Conservation (phyloP, 2,329 filamentous ascomycete species). For the Aspergillus sp. region DNA sequence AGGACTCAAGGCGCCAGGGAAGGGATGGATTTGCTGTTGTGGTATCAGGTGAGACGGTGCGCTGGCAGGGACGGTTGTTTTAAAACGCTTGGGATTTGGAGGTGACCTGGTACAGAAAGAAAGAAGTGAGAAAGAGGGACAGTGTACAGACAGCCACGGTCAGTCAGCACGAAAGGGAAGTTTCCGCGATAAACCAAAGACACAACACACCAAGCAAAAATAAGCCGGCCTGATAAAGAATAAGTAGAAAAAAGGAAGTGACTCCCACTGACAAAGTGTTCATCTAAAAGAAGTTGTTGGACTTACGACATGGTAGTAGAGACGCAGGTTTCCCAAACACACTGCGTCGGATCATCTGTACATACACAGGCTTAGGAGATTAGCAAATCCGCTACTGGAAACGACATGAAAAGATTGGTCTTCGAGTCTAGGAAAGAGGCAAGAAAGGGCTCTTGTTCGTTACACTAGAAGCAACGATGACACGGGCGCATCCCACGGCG, state of each 20-base stretch:
- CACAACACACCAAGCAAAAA: neutral
- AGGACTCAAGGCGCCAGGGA: slow-evolving; percentile 23
- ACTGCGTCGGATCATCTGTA: slow-evolving; percentile 33
- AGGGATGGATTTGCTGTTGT: slow-evolving; percentile 33
- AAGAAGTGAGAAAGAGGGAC: slow-evolving; percentile 5
- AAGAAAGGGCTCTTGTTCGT: slow-evolving; percentile 14
- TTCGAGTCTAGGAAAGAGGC: slow-evolving; percentile 23
- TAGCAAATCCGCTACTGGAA: slow-evolving; percentile 29
- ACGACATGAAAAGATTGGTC: slow-evolving; percentile 19
- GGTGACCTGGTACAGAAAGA: slow-evolving; percentile 25
- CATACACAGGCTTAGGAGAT: slow-evolving; percentile 30
- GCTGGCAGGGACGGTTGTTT: slow-evolving; percentile 31
- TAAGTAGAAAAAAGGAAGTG: neutral
- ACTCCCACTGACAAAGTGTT: neutral
- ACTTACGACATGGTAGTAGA: slow-evolving; percentile 38
- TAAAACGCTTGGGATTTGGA: slow-evolving; percentile 37
- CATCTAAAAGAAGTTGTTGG: slow-evolving; percentile 12
- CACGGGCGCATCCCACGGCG: slow-evolving; percentile 30
- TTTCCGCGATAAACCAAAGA: neutral
- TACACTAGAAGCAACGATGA: slow-evolving; percentile 32
- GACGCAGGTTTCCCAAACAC: slow-evolving; percentile 28
- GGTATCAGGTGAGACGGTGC: slow-evolving; percentile 30
- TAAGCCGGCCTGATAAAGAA: neutral
- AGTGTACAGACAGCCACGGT: neutral
- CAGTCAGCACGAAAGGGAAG: neutral